phyloP scores from a whole-genome alignment of 2,329 filamentous ascomycete genomes.

The Pyrenochaeta sp. region DNA sequence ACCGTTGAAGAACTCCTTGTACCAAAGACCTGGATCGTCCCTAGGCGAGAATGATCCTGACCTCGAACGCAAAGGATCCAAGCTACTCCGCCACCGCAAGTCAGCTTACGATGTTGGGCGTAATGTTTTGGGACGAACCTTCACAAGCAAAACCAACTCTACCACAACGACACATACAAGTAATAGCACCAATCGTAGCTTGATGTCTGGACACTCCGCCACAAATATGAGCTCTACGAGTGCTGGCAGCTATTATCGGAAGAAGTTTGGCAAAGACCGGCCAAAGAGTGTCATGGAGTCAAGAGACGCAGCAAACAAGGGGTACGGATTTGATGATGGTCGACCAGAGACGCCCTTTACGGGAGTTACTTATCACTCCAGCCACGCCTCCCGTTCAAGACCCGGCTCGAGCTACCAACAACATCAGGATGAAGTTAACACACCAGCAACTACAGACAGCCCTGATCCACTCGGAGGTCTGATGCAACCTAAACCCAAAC shows the following conservation, averaged over 20 bases:
- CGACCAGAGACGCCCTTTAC: conserved; percentile 68
- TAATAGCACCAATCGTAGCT: conserved; percentile 78
- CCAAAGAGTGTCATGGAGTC: conserved; percentile 72
- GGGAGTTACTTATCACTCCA: conserved; percentile 89
- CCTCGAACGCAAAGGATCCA: conserved; percentile 41
- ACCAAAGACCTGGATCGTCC: conserved; percentile 53
- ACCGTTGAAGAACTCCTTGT: conserved; percentile 64
- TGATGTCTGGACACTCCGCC: conserved; percentile 95
- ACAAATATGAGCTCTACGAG: conserved; percentile 93
- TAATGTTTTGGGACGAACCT: conserved; percentile 76
- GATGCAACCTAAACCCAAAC: conserved; percentile 75
- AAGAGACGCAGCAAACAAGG: conserved; percentile 50
- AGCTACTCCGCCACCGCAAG: conserved; percentile 67
- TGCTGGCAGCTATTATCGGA: conserved; percentile 88
- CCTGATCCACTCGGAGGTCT: conserved; percentile 80
- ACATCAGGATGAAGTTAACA: conserved; percentile 59
- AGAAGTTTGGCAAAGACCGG: conserved; percentile 64
- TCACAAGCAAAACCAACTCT: conserved; percentile 87
- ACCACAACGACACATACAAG: conserved; percentile 70
- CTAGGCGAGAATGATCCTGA: conserved; percentile 39
- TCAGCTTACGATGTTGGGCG: conserved; percentile 81
- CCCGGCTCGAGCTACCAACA: conserved; percentile 58
- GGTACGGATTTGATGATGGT: conserved; percentile 48
- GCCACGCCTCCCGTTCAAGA: conserved; percentile 69
- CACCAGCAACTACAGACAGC: conserved; percentile 66